Percentiles rank a stretch among this genome's conserved stretches.
phyloP scores from a whole-genome alignment of 148 eudicot genomes.

The Chenopodium suecicum region DNA sequence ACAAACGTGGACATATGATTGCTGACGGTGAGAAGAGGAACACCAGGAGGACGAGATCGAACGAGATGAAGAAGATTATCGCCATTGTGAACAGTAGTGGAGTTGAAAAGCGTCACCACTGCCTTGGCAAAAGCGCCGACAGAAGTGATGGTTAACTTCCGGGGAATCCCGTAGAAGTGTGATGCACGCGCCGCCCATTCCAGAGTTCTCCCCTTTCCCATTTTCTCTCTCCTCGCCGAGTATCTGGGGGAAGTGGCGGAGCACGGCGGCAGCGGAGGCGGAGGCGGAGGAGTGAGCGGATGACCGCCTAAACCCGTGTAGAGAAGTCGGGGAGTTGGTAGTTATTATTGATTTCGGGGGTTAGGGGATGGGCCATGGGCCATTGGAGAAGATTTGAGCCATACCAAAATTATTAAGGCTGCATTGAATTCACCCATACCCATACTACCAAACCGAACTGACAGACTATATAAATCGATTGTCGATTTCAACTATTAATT shows the following conservation, averaged over 20 bases:
- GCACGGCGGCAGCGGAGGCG: neutral
- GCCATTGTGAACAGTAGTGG: constrained; percentile 67
- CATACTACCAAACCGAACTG: too few relatives aligned
- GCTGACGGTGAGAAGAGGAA: constrained; percentile 92
- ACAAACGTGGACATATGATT: constrained; percentile 94
- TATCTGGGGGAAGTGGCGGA: neutral
- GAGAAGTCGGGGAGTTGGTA: too few relatives aligned
- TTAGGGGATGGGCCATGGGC: too few relatives aligned
- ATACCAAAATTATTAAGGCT: too few relatives aligned
- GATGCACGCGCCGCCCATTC: constrained; percentile 76
- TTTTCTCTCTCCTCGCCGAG: constrained; percentile 7
- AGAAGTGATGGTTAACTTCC: constrained; percentile 43
- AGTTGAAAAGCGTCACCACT: constrained; percentile 55
- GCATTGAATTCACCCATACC: too few relatives aligned
- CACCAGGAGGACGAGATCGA: constrained; percentile 62
- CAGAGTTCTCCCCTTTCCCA: constrained; percentile 45
- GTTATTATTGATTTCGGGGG: too few relatives aligned
- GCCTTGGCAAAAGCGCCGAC: constrained; percentile 64
- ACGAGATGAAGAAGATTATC: constrained; percentile 61
- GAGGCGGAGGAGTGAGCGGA: neutral
- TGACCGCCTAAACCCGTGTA: neutral
- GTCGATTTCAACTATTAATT: too few relatives aligned
- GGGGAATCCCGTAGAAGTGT: constrained; percentile 75
- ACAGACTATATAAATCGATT: too few relatives aligned
- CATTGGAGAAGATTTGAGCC: too few relatives aligned